Evolutionary conservation across 495 filamentous ascomycete species (phyloP).

Genomic region (Lasiosphaeria hispida): DNA sequence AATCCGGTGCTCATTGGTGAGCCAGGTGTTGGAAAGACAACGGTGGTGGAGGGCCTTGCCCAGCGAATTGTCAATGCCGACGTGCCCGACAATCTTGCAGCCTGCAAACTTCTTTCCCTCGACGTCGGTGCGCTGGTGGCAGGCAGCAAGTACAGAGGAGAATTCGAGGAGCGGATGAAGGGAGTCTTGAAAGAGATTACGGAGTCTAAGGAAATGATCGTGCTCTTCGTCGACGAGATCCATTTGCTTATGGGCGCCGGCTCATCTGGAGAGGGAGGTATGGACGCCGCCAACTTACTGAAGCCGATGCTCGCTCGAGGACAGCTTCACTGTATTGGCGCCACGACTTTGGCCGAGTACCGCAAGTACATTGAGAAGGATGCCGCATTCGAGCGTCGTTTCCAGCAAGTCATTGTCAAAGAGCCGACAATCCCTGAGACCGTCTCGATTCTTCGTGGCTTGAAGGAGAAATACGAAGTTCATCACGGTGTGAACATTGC

Average conservation of each 20-base stretch:
- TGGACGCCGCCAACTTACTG: constrained; percentile 96
- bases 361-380: constrained; percentile 99
- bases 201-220: constrained; percentile 93
- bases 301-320: constrained; percentile 97
- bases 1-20: constrained; percentile 94
- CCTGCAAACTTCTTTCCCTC: constrained; percentile 88
- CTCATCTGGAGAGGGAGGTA: constrained; percentile 88
- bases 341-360: constrained; percentile 92
- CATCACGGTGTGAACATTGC: constrained; percentile 97
- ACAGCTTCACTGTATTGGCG: constrained; percentile 96
- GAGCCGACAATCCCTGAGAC: constrained; percentile 87
- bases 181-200: constrained; percentile 95
- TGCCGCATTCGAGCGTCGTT: constrained; percentile 93
- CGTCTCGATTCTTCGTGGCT: constrained; percentile 90
- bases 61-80: constrained; percentile 93
- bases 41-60: constrained; percentile 95
- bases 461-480: constrained; percentile 96
- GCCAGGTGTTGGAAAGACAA: constrained; percentile 97
- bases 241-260: constrained; percentile 98
- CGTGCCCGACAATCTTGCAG: constrained; percentile 91
- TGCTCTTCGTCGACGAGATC: constrained; percentile 97
- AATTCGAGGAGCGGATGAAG: constrained; percentile 99
- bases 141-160: constrained; percentile 95
- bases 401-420: constrained; percentile 96
- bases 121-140: constrained; percentile 94